Base-by-base conservation (phyloP, 2,329 filamentous ascomycete species). In the Cercospora sojina region DNA sequence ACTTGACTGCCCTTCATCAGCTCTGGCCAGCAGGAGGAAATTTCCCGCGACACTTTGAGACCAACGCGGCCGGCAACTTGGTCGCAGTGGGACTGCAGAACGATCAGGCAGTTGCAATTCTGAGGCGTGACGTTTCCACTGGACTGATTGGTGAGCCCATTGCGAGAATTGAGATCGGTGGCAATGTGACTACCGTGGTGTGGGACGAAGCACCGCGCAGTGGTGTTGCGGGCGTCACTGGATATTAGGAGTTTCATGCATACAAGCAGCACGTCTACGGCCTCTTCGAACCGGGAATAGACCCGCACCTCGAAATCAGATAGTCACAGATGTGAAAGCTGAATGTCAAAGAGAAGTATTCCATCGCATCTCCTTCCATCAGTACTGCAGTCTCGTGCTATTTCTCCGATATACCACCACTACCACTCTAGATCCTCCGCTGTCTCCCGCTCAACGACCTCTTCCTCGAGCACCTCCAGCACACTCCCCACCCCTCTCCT, bases 61-160 rank as follows among this genome's bases (percentile, higher is more conserved):
- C 91, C 64, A 92, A 90, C 77, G 83, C 82, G 68, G 84, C 83
- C 10, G 90, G 90, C 1, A 83, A 83, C 63, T 78, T 89, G 66
- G 79, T 92, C 3, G 90, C 88, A 1, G 86, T 92, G 29, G 89
- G 84, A 0, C 82, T 90, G 69, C 89, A 92, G 78, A 78, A 79
- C 16, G 86, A 86, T 59, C 80, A 83, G 32, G 85, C 84, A 31
- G 86, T 91, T 1, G 86, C 85, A 6, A 77, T 93, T 59, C 84
- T 90, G 57, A 76, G 80, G 72, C 82, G 91, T 5, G 83, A 92
- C 77, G 79, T 83, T 1, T 68, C 75, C 63, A 88, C 85, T 0
- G 91, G 91, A 1, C 73, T 83, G 70, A 78, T 93, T 25, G 86
- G 86, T 0, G 78, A 79, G 5, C 74, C 83, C 13, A 72, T 80